Percentiles rank a stretch among this genome's conserved stretches.
phyloP scores from a whole-genome alignment of 1,284 basidiomycete genomes.

The Ceratobasidium sp. region DNA sequence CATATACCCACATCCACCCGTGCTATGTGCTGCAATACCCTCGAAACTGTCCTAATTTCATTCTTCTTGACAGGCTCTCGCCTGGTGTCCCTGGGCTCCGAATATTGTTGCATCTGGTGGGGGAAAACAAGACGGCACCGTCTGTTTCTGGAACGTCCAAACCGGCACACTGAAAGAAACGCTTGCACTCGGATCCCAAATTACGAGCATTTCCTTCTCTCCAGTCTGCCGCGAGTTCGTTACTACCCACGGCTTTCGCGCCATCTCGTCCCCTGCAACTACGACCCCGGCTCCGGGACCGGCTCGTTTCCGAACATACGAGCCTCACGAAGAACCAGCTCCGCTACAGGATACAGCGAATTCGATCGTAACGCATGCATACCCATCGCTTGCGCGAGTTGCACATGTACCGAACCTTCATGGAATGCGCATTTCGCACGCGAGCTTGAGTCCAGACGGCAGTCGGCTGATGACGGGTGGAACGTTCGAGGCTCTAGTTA shows the following conservation, averaged over 20 bases:
- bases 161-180: constrained; percentile 62
- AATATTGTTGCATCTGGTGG: constrained; percentile 69
- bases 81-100: constrained; percentile 71
- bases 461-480: constrained; percentile 42
- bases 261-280: constrained; percentile 49
- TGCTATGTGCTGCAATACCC: no score
- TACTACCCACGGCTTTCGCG: constrained; percentile 67
- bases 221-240: constrained; percentile 68
- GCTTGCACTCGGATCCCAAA: constrained; percentile 64
- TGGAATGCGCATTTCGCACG: constrained; percentile 43
- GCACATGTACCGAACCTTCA: constrained; percentile 57
- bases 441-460: constrained; percentile 41
- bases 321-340: constrained; percentile 12
- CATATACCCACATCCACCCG: constrained; percentile 9
- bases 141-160: constrained; percentile 63
- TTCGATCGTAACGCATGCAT: constrained; percentile 69
- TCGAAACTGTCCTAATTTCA: not conserved
- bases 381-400: constrained; percentile 63
- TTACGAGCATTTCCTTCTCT: constrained; percentile 68
- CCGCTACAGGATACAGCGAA: constrained; percentile 55
- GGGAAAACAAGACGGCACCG: constrained; percentile 66
- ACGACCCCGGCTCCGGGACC: constrained; percentile 50
- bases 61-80: constrained; percentile 62
- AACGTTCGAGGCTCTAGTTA: constrained; percentile 40
- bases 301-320: constrained; percentile 31